These are phyloP conservation scores for Trifolium fragiferum DNA, from an alignment of 306 rosid species.

Conservation along the genomic window DNA sequence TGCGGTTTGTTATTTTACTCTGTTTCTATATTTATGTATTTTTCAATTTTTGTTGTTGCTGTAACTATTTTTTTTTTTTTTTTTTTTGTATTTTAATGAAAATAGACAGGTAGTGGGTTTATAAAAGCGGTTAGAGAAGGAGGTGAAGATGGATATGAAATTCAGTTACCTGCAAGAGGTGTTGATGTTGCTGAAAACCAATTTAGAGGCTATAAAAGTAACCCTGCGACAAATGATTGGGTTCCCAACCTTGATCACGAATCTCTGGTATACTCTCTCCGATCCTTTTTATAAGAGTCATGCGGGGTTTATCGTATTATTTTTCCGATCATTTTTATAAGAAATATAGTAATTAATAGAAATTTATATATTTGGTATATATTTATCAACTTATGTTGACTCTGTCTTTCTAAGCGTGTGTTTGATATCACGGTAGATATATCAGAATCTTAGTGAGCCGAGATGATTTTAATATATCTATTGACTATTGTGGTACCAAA, in stretches of 20 bases:
- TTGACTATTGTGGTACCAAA: no score
- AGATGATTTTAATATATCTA: no score
- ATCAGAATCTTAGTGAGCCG: no score
- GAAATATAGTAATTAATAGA: no score
- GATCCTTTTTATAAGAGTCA: no score
- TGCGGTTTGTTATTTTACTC: slow-evolving; percentile 44
- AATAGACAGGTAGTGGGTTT: slow-evolving; percentile 77
- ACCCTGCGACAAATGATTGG: slow-evolving; percentile 92
- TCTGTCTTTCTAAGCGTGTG: no score
- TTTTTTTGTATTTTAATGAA: slow-evolving; percentile 19
- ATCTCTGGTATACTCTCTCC: slow-evolving; percentile 38
- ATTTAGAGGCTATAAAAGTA: slow-evolving; percentile 51
- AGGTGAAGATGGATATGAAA: slow-evolving; percentile 37
- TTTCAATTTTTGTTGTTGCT: neutral
- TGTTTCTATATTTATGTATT: neutral
- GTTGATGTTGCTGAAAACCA: slow-evolving; percentile 35
- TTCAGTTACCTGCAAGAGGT: slow-evolving; percentile 34
- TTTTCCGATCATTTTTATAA: no score
- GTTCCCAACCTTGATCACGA: slow-evolving; percentile 53
- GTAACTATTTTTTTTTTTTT: neutral
- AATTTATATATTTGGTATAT: no score
- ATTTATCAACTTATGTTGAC: no score
- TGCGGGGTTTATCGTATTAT: no score
- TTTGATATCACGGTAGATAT: no score
- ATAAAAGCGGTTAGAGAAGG: slow-evolving; percentile 54